Evolutionary conservation across 805 yeast species (phyloP).

Genomic region (Starmera quercuum): DNA sequence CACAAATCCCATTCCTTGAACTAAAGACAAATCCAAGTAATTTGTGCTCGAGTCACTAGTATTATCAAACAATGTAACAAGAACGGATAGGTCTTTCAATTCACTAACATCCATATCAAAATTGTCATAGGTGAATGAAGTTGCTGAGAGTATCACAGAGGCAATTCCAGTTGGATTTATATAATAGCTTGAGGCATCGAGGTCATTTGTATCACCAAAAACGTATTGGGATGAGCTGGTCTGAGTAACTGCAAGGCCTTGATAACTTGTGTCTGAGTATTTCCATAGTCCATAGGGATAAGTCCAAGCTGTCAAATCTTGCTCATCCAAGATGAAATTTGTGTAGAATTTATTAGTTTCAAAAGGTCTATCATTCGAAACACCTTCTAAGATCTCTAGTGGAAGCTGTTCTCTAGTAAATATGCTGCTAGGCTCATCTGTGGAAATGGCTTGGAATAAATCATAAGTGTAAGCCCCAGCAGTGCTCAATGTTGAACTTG

Average conservation of each 20-base stretch:
- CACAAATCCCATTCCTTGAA: slow-evolving; percentile 54
- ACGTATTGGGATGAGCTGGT: slow-evolving; percentile 35
- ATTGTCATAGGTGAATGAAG: slow-evolving; percentile 32
- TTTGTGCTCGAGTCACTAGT: slow-evolving; percentile 21
- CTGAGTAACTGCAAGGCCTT: slow-evolving; percentile 60
- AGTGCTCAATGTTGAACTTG: too few species aligned
- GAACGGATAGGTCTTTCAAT: slow-evolving; percentile 44
- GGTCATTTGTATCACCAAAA: slow-evolving; percentile 39
- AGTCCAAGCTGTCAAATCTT: slow-evolving; percentile 47
- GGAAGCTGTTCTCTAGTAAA: slow-evolving; percentile 40
- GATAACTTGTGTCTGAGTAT: slow-evolving; percentile 31
- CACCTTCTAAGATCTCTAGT: slow-evolving; percentile 39
- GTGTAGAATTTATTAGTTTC: slow-evolving; percentile 75
- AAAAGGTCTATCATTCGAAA: slow-evolving; percentile 35
- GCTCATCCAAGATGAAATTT: slow-evolving; percentile 51
- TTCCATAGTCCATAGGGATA: slow-evolving; percentile 64
- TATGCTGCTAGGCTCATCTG: slow-evolving; percentile 35
- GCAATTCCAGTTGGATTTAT: slow-evolving; percentile 49
- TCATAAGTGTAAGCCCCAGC: too few species aligned
- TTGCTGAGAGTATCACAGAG: slow-evolving; percentile 49
- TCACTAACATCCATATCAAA: slow-evolving; percentile 35
- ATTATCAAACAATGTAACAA: slow-evolving; percentile 30
- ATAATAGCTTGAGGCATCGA: slow-evolving; percentile 35
- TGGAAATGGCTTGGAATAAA: slow-evolving; percentile 42
- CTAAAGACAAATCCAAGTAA: slow-evolving; percentile 40